Evolutionary conservation across 106 monocot species (phyloP).

Genomic region (Dendrobium huoshanense): DNA sequence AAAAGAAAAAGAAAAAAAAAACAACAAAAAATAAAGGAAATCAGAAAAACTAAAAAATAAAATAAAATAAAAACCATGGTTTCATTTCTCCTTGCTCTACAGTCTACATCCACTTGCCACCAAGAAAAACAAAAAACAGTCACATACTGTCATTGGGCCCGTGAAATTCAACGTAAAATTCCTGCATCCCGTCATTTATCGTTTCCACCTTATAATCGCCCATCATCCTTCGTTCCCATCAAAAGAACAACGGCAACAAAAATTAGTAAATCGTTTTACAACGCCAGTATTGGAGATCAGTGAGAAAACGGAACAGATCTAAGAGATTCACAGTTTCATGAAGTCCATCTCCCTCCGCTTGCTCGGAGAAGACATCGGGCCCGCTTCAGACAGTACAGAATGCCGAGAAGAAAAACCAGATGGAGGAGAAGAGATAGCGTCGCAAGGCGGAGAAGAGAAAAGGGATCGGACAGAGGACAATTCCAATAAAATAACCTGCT

Average conservation of each 20-base stretch:
- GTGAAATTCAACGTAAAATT: constrained; percentile 74
- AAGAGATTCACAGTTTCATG: constrained; percentile 57
- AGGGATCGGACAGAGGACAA: background rate
- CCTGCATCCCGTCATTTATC: constrained; percentile 81
- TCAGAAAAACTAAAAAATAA: background rate
- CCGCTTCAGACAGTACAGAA: background rate
- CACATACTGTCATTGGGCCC: constrained; percentile 64
- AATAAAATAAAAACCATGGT: background rate
- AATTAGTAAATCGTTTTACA: constrained; percentile 6
- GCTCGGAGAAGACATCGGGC: constrained; percentile 67
- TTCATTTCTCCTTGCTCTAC: constrained; percentile 5
- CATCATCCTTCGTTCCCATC: constrained; percentile 57
- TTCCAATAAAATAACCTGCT: background rate
- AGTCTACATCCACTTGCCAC: constrained; percentile 7
- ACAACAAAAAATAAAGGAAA: background rate
- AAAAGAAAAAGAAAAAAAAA: background rate
- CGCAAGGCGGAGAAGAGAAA: background rate
- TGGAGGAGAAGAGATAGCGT: background rate
- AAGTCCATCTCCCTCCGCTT: constrained; percentile 81
- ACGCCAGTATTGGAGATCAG: background rate
- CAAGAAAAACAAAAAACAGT: background rate
- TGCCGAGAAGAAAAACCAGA: background rate
- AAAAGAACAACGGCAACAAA: constrained; percentile 1
- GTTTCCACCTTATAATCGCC: constrained; percentile 91
- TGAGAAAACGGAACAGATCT: background rate